These are phyloP conservation scores for Trypanosoma scelopori DNA, from an alignment of 208 protist species.

Conservation along the genomic window DNA sequence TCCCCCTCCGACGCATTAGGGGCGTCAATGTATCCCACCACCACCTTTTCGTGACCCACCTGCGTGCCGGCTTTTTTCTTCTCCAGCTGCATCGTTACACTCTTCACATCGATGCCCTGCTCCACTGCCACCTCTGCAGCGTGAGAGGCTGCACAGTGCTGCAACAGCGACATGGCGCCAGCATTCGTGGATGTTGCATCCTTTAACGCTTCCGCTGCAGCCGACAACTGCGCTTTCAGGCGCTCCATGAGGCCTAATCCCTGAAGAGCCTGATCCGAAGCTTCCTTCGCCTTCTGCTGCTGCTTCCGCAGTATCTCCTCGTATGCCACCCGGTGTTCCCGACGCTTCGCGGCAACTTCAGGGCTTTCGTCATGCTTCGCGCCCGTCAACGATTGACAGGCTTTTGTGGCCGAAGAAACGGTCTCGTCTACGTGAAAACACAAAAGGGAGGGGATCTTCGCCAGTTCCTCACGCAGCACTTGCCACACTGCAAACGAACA, in stretches of 20 bases:
- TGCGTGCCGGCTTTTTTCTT: constrained; percentile 31
- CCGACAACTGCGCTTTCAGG: constrained; percentile 27
- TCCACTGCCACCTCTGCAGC: constrained; percentile 83
- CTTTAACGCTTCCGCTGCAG: constrained; percentile 32
- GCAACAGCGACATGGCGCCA: constrained; percentile 70
- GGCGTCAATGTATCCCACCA: constrained; percentile 88
- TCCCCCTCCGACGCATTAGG: constrained; percentile 63
- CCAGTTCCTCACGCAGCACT: constrained; percentile 44
- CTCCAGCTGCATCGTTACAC: constrained; percentile 75
- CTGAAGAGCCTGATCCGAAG: constrained; percentile 27
- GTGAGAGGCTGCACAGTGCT: constrained; percentile 86
- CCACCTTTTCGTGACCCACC: constrained; percentile 54
- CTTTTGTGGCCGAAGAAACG: constrained; percentile 38
- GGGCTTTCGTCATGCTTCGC: constrained; percentile 39
- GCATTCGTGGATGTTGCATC: constrained; percentile 60
- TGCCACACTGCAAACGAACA: constrained; percentile 34
- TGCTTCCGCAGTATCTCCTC: constrained; percentile 45
- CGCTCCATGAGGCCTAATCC: constrained; percentile 26
- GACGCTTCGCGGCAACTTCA: constrained; percentile 39
- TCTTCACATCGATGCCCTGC: constrained; percentile 78
- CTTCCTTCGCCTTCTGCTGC: not conserved
- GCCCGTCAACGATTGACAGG: constrained; percentile 48
- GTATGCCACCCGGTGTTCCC: constrained; percentile 65
- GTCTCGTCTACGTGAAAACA: constrained; percentile 33
- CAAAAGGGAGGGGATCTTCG: constrained; percentile 46